Percentiles rank a stretch among this genome's conserved stretches.
Evolutionary conservation across 257 asterid genomes (phyloP).

Genomic region (Hygrophila difformis): DNA sequence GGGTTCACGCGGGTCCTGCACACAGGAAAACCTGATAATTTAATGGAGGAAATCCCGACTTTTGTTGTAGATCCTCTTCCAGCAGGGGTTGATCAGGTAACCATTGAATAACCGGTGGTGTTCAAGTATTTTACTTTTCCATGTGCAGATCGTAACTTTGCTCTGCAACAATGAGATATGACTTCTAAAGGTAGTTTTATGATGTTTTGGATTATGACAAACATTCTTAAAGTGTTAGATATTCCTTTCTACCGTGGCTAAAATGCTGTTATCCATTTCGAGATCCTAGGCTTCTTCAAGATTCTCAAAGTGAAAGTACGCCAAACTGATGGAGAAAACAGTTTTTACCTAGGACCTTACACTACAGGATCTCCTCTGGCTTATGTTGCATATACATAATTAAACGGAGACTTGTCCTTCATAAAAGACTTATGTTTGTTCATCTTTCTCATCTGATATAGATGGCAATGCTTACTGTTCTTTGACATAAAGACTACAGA

Average conservation of each 20-base stretch:
- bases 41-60: slow-evolving; percentile 95
- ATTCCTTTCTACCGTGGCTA: background rate
- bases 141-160: background rate
- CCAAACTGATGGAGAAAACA: background rate
- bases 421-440: no score
- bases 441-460: no score
- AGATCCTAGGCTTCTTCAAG: background rate
- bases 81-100: slow-evolving; percentile 90
- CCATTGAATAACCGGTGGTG: slow-evolving; percentile 12
- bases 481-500: background rate
- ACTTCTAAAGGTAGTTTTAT: background rate
- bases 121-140: slow-evolving; percentile 5
- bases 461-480: background rate
- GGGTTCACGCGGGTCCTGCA: slow-evolving; percentile 90
- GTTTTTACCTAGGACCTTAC: no score
- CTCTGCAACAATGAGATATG: background rate
- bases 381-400: no score
- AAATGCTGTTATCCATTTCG: background rate
- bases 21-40: slow-evolving; percentile 75
- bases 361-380: no score
- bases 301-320: slow-evolving; percentile 3
- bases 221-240: background rate
- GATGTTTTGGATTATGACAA: background rate
- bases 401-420: no score
- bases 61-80: slow-evolving; percentile 85